Evolutionary conservation across 1,139 yeast species (phyloP), one percentile per base, ranked within the genome.

Genomic region (Kodamaea alishanica): DNA sequence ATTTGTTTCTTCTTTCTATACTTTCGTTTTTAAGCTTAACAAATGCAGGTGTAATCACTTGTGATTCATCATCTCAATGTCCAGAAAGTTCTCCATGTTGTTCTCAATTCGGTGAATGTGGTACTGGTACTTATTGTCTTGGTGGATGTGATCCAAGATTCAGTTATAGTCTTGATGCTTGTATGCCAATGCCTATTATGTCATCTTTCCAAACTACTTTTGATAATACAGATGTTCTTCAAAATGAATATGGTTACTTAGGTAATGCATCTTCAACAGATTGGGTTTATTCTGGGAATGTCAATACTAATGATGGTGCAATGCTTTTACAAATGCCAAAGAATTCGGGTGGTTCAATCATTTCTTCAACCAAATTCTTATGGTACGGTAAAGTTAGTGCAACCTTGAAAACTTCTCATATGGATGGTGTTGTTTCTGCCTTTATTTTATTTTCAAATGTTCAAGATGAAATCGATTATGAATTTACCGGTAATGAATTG

Each of bases 381-480:
- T 89, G 96, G 96, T 89, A 84, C 61, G 97, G 97, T 40, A 84
- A 81, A 56, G 74, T 87, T 28, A 65, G 79, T 30, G 83, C 86
- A 32, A 76, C 71, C 26, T 54, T 88, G 51, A 86, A 84, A 63
- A 71, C 94, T 1, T 84, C 96, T 1, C 86, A 79, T 54, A 79
- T 77, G 38, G 70, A 64, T 26, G 97, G 97, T 67, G 96, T 89
- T 35, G 77, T 89, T 45, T 75, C 94, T 12, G 92, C 96, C n/a
- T 79, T 83, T 53, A 87, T 89, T 59, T 63, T 87, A 44, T 85
- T 80, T 66, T 85, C 95, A 2, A 88, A 86, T 53, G 88, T 85
- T 32, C 81, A 84, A 63, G 97, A 89, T 67, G 97, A 90, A 72
- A 76, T 89, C 53, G 97, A 89, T 75, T 82, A 67, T 55, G 97